A percentile compares a stretch with the other conserved stretches of the same genome.
phyloP scores from a whole-genome alignment of 352 stramenopile genomes.

The Pythium oligandrum region DNA sequence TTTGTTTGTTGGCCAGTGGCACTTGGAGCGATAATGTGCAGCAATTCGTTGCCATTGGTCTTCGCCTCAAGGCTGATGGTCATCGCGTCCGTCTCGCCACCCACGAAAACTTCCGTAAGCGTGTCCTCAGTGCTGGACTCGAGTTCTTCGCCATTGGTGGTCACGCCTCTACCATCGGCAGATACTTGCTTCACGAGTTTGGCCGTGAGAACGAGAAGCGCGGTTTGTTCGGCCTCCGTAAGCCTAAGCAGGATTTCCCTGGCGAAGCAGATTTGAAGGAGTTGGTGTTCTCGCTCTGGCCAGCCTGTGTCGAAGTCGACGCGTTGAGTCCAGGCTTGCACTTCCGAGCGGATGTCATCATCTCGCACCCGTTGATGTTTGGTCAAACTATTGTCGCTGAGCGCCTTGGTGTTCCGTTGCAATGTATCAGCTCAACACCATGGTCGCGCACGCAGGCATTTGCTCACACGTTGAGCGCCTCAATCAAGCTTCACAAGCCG shows the following conservation, averaged over 20 bases:
- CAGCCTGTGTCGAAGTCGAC: conserved; percentile 44
- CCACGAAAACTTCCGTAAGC: conserved; percentile 65
- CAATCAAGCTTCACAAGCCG: conserved; percentile 24
- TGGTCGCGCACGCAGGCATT: conserved; percentile 56
- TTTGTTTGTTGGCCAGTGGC: conserved; percentile 65
- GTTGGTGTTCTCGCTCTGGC: conserved; percentile 59
- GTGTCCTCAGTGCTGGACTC: conserved; percentile 50
- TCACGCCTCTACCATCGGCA: conserved; percentile 32
- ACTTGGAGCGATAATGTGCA: conserved; percentile 67
- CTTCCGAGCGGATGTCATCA: conserved; percentile 70
- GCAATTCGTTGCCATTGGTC: conserved; percentile 71
- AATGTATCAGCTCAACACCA: conserved; percentile 55
- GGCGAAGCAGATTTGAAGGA: conserved; percentile 42
- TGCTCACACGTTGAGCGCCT: conserved; percentile 38
- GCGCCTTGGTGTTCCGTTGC: conserved; percentile 64
- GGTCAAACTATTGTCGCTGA: conserved; percentile 60
- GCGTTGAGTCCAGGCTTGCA: conserved; percentile 28
- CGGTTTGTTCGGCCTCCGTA: conserved; percentile 24
- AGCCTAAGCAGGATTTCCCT: conserved; percentile 30
- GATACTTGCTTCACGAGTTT: conserved; percentile 42
- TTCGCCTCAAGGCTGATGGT: conserved; percentile 66
- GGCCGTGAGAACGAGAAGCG: conserved; percentile 29
- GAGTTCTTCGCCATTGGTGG: conserved; percentile 72
- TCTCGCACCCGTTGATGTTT: conserved; percentile 60
- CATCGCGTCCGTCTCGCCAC: conserved; percentile 90